Evolutionary conservation across 139 green algal species (phyloP), one percentile per base, ranked within the genome.

Genomic region (Desmodesmus armatus): DNA sequence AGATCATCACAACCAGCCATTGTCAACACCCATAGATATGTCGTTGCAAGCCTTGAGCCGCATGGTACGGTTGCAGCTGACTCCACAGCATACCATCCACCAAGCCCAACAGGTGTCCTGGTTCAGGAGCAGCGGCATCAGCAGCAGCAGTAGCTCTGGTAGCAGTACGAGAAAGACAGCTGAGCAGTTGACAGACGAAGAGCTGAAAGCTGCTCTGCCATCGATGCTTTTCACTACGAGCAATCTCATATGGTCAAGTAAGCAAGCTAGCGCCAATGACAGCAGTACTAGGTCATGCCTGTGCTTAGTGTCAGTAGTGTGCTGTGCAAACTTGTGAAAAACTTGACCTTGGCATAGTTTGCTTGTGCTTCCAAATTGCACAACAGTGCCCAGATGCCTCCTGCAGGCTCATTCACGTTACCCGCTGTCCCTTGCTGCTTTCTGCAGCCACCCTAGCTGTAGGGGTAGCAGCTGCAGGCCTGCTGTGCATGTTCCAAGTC

Each of bases 161-260:
- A 55, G 9, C 47, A 21, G 47, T 13, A 7, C 7, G 47, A 55
- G 47, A 7, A 55, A 13, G 9, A 55, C 47, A 55, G 47, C 13
- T 55, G 80, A 86, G 41, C 80, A 86, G 69, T 51, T 86, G 44
- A 80, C 31, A 13, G 62, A 75, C 35, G 80, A 86, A 2, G 80
- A 86, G 33, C 41, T 86, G 15, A 53, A 80, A 3, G 35, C 58
- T 51, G 71, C 80, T 5, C 72, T 86, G 69, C 80, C 80, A 9
- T 80, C 69, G 0, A 86, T 86, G 80, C 67, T 86, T 0, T 86
- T 86, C 69, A 86, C 80, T 9, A 86, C 80, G 17, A 79, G 65
- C 35, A 86, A 86, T 51, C 80, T 86, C 5, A 86, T 86, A 19
- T 80, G 67, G 80, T 72, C 62, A 40, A 84, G 78, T 84, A 27